These are phyloP conservation scores for Teunomyces tritomae DNA, from an alignment of 805 yeast species.

Conservation along the genomic window DNA sequence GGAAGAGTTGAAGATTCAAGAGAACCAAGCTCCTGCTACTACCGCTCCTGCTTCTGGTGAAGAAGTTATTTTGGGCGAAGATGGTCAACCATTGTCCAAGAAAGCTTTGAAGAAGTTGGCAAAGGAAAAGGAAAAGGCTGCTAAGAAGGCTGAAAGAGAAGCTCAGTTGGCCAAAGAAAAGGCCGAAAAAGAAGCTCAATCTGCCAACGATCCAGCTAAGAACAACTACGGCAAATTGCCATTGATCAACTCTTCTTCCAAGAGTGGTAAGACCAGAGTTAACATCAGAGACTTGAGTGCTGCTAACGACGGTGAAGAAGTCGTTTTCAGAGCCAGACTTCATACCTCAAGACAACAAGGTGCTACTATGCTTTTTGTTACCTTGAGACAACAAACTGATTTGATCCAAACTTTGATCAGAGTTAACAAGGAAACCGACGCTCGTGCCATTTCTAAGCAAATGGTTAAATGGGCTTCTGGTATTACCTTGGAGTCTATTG, in stretches of 20 bases:
- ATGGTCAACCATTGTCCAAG: slow-evolving; percentile 86
- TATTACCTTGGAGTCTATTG: slow-evolving; percentile 85
- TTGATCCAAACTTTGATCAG: slow-evolving; percentile 82
- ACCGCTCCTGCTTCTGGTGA: slow-evolving; percentile 17
- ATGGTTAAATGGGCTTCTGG: slow-evolving; percentile 95
- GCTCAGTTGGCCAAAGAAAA: slow-evolving; percentile 83
- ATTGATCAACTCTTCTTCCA: slow-evolving; percentile 70
- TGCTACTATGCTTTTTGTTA: slow-evolving; percentile 86
- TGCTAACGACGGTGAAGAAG: slow-evolving; percentile 68
- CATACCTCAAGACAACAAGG: slow-evolving; percentile 95
- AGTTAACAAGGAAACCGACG: slow-evolving; percentile 59
- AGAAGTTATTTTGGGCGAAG: slow-evolving; percentile 50
- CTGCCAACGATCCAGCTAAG: slow-evolving; percentile 81
- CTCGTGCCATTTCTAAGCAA: slow-evolving; percentile 68
- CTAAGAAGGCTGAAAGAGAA: slow-evolving; percentile 89
- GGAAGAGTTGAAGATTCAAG: slow-evolving; percentile 21
- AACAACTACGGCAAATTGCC: slow-evolving; percentile 89
- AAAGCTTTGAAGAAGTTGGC: slow-evolving; percentile 93
- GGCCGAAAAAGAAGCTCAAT: slow-evolving; percentile 68
- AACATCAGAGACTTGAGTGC: slow-evolving; percentile 55
- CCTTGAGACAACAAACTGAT: slow-evolving; percentile 86
- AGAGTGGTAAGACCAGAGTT: slow-evolving; percentile 65
- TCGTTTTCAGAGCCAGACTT: slow-evolving; percentile 88
- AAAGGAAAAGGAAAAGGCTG: slow-evolving; percentile 88
- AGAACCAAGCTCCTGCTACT: slow-evolving; percentile 7